A percentile compares a stretch with the other conserved stretches of the same genome.
These are phyloP conservation scores for Saccharomycopsis schoenii DNA, from an alignment of 805 yeast genomes.

Conservation along the genomic window DNA sequence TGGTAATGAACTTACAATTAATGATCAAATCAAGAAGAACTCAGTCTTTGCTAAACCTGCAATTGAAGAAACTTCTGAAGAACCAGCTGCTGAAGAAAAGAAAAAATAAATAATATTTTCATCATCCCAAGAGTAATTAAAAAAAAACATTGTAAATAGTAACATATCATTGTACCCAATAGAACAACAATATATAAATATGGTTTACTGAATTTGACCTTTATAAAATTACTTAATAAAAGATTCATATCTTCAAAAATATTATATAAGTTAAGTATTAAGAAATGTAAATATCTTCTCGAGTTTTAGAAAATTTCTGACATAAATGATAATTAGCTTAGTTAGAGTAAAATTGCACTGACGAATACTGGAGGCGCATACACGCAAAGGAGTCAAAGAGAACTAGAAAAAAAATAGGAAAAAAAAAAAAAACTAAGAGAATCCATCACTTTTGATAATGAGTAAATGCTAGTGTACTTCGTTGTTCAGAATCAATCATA, in stretches of 20 bases:
- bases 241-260: neutral
- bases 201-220: neutral
- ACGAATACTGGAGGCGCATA: too few relatives aligned
- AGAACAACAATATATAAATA: neutral
- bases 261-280: neutral
- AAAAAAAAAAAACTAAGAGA: too few relatives aligned
- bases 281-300: too few relatives aligned
- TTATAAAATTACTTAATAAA: neutral
- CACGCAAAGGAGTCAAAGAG: too few relatives aligned
- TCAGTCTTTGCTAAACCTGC: constrained; percentile 10
- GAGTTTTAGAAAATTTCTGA: too few relatives aligned
- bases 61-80: constrained; percentile 1
- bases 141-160: neutral
- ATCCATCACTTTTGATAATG: too few relatives aligned
- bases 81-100: neutral
- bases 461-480: too few relatives aligned
- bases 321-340: too few relatives aligned
- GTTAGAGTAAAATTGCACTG: too few relatives aligned
- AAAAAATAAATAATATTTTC: neutral
- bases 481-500: too few relatives aligned
- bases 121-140: neutral
- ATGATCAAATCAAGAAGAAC: constrained; percentile 3
- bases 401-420: too few relatives aligned
- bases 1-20: constrained; percentile 2
- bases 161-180: neutral